A percentile compares a stretch with the other conserved stretches of the same genome.
Conservation (phyloP, 139 green algal species). For the Chlamydomonas asymmetrica region DNA sequence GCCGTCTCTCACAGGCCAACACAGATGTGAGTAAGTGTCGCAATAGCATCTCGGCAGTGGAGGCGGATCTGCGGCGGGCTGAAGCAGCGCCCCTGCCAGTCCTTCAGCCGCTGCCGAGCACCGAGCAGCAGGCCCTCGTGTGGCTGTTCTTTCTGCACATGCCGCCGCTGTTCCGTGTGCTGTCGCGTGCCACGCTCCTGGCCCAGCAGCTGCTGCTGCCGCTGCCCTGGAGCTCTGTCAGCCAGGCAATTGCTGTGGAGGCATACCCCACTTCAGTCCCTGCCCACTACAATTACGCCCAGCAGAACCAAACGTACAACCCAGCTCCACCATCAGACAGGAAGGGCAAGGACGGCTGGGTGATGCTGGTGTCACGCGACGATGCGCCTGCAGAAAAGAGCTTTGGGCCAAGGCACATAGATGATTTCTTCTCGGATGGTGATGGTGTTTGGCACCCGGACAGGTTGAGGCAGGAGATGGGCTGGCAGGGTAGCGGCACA, state of each 20-base stretch:
- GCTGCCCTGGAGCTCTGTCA: not conserved
- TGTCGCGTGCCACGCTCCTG: conserved; percentile 46
- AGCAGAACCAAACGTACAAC: conserved; percentile 4
- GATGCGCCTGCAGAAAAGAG: not conserved
- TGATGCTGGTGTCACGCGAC: conserved; percentile 13
- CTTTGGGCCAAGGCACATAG: conserved; percentile 31
- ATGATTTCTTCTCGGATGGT: not conserved
- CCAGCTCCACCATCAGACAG: not conserved
- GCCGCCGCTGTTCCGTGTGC: conserved; percentile 37
- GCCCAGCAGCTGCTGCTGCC: conserved; percentile 56
- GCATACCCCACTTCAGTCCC: not conserved
- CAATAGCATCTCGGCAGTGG: too few species aligned
- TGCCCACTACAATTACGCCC: conserved; percentile 26
- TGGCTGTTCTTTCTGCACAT: conserved; percentile 64
- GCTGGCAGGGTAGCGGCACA: conserved; percentile 39
- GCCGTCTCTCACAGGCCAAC: too few species aligned
- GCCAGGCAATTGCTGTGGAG: not conserved
- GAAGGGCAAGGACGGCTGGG: not conserved
- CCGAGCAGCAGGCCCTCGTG: not conserved
- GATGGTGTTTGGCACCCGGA: conserved; percentile 59
- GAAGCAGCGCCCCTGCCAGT: conserved; percentile 34
- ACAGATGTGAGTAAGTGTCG: too few species aligned
- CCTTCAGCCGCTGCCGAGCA: conserved; percentile 47
- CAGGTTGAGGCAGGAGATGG: conserved; percentile 25
- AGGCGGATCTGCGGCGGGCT: not conserved